A percentile compares a stretch with the other conserved stretches of the same genome.
phyloP scores from a whole-genome alignment of 148 eudicot genomes.

The Rhododendron henanense region DNA sequence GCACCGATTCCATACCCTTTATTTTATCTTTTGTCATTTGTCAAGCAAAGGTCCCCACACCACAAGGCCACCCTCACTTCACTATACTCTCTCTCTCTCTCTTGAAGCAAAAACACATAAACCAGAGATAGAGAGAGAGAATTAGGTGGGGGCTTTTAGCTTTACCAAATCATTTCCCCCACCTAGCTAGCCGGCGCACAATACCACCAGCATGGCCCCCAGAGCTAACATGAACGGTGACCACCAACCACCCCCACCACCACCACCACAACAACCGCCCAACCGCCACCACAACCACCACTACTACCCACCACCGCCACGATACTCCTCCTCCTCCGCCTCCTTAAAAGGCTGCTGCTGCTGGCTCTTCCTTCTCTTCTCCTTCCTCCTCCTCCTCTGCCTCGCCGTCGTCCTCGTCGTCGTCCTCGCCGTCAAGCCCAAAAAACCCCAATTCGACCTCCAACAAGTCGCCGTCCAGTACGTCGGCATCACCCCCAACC shows the following conservation, averaged over 20 bases:
- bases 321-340: constrained; percentile 42
- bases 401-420: constrained; percentile 72
- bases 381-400: constrained; percentile 58
- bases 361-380: constrained; percentile 84
- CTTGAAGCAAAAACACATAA: constrained; percentile 4
- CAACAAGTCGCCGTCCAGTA: constrained; percentile 76
- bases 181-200: background rate
- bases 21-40: background rate
- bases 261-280: constrained; percentile 10
- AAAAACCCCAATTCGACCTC: constrained; percentile 81
- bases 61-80: background rate
- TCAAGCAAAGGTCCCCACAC: background rate
- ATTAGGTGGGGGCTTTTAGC: background rate
- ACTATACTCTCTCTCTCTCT: constrained; percentile 2
- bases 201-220: constrained; percentile 3
- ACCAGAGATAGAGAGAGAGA: background rate
- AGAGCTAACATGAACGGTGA: constrained; percentile 4
- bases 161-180: background rate
- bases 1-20: background rate
- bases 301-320: constrained; percentile 36
- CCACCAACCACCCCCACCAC: background rate
- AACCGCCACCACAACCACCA: constrained; percentile 25
- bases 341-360: constrained; percentile 85
- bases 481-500: constrained; percentile 46
- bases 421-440: constrained; percentile 79